Evolutionary conservation across 2,329 filamentous ascomycete species (phyloP).

Genomic region (Stemphylium vesicarium): DNA sequence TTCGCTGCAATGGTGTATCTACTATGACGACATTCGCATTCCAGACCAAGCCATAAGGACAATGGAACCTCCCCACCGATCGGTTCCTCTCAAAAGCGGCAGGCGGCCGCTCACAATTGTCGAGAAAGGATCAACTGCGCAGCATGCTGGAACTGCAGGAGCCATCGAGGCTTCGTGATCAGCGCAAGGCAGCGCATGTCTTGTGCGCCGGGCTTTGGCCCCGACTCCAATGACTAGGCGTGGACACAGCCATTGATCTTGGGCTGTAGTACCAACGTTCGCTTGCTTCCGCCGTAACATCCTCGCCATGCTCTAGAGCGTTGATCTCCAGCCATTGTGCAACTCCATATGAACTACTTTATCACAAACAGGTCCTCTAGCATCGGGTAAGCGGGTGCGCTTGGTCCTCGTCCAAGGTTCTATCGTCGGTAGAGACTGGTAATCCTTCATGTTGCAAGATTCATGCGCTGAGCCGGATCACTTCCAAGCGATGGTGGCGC

Average conservation of each 20-base stretch:
- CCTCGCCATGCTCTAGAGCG: background rate
- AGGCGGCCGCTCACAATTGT: background rate
- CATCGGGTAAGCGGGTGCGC: background rate
- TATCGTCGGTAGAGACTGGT: background rate
- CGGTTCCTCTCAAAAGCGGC: background rate
- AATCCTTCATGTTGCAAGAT: background rate
- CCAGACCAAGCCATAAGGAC: background rate
- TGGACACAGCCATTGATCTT: background rate
- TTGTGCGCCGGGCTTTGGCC: background rate
- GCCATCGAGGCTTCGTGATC: background rate
- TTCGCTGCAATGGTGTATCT: background rate
- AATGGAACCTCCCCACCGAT: background rate
- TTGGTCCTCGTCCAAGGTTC: background rate
- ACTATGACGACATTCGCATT: background rate
- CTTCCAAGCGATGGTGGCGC: slow-evolving; percentile 8
- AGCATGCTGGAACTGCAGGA: background rate
- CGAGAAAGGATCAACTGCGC: background rate
- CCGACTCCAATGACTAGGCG: slow-evolving; percentile 4
- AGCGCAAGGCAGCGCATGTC: background rate
- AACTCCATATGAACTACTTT: background rate
- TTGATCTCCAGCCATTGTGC: background rate
- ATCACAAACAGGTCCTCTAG: background rate
- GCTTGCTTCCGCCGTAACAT: background rate
- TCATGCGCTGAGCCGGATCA: slow-evolving; percentile 5
- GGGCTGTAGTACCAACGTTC: background rate